These are phyloP conservation scores for Sinapis alba DNA, from an alignment of 441 rosid species.

Conservation along the genomic window DNA sequence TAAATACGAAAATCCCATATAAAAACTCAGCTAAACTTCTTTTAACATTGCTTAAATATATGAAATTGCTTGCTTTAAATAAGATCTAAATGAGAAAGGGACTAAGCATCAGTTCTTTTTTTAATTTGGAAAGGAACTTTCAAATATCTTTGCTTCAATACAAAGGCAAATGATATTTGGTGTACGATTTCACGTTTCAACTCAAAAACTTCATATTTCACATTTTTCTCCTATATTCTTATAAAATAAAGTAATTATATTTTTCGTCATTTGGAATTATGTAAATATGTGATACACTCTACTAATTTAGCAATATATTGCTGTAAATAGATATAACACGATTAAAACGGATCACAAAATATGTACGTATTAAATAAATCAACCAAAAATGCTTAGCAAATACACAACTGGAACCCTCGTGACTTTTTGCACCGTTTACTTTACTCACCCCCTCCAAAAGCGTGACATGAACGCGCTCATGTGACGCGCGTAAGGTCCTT, in stretches of 20 bases:
- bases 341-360: neutral
- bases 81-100: constrained; percentile 16
- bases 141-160: constrained; percentile 31
- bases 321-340: neutral
- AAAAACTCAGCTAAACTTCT: neutral
- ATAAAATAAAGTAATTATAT: neutral
- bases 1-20: neutral
- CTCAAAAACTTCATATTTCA: neutral
- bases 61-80: neutral
- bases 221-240: neutral
- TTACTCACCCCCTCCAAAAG: neutral
- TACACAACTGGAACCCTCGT: constrained; percentile 21
- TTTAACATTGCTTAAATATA: constrained; percentile 10
- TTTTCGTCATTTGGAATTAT: neutral
- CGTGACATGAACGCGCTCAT: constrained; percentile 28
- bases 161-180: constrained; percentile 33
- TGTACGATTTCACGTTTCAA: constrained; percentile 25
- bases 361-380: neutral
- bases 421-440: neutral
- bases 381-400: constrained; percentile 10
- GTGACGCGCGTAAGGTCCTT: constrained; percentile 18
- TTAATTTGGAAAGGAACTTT: neutral
- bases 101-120: constrained; percentile 13
- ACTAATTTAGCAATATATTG: neutral
- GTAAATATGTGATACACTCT: neutral